phyloP scores from a whole-genome alignment of 73 alveolate species.

The Uronychia binucleata region DNA sequence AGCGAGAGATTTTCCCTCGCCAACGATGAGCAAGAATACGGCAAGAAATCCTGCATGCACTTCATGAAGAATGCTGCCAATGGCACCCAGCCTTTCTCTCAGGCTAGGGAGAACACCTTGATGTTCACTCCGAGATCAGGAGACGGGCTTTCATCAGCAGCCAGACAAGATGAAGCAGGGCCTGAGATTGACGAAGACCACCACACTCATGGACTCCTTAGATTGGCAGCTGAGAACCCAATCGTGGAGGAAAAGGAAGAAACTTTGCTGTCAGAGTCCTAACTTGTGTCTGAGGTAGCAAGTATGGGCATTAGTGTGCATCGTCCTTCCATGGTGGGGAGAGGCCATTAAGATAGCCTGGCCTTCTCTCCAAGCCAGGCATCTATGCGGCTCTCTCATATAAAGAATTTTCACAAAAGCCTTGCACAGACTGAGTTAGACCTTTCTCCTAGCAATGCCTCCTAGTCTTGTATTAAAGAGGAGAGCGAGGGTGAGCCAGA shows the following conservation, averaged over 20 bases:
- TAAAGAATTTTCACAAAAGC: neutral
- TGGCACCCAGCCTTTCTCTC: neutral
- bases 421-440: neutral
- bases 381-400: neutral
- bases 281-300: neutral
- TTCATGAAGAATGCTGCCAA: neutral
- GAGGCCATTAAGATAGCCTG: neutral
- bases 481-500: neutral
- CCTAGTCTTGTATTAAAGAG: neutral
- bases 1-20: neutral
- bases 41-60: neutral
- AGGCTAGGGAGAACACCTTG: neutral
- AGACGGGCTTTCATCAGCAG: too few relatives aligned
- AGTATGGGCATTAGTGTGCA: neutral
- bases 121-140: neutral
- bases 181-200: neutral
- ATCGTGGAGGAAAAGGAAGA: neutral
- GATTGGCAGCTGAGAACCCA: neutral
- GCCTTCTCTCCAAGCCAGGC: neutral
- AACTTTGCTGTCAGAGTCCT: neutral
- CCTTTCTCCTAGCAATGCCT: neutral
- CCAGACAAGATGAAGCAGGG: too few relatives aligned
- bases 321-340: neutral
- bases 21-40: neutral
- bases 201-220: neutral